Conservation (phyloP, 805 yeast genomes). For the Pichia paraexigua region DNA sequence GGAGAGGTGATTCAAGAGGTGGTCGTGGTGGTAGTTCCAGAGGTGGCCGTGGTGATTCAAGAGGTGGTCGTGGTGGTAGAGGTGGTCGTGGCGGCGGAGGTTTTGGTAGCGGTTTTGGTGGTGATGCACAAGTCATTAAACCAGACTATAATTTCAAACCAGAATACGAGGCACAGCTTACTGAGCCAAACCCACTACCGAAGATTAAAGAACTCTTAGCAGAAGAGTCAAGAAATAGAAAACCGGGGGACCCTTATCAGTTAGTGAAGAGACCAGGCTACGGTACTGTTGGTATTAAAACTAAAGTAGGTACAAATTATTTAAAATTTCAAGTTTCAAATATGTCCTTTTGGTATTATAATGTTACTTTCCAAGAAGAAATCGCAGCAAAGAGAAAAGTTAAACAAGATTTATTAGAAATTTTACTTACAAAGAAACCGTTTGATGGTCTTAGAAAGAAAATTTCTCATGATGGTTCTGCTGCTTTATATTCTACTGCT, state of each 20-base stretch:
- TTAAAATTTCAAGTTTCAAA: constrained; percentile 13
- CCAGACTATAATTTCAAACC: constrained; percentile 16
- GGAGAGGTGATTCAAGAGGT: constrained; percentile 3
- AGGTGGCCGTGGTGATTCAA: constrained; percentile 15
- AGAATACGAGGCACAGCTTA: constrained; percentile 12
- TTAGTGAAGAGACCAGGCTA: constrained; percentile 19
- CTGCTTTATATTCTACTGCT: constrained; percentile 14
- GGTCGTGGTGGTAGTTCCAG: constrained; percentile 9
- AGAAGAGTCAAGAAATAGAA: constrained; percentile 6
- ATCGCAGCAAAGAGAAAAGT: constrained; percentile 15
- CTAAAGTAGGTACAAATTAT: constrained; percentile 19
- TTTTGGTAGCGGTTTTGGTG: constrained; percentile 10
- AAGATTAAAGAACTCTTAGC: constrained; percentile 11
- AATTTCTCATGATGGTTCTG: constrained; percentile 21
- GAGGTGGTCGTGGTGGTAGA: constrained; percentile 12
- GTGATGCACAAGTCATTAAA: constrained; percentile 13
- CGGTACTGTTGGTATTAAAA: constrained; percentile 18
- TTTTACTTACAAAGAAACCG: constrained; percentile 16
- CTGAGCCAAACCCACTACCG: constrained; percentile 12
- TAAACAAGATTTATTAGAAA: constrained; percentile 15
- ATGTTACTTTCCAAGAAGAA: constrained; percentile 19
- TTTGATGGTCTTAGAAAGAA: constrained; percentile 9
- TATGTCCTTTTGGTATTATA: constrained; percentile 15
- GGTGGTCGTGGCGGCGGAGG: constrained; percentile 14
- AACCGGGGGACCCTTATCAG: constrained; percentile 11